These are phyloP conservation scores for Mycena vulgaris DNA, from an alignment of 768 basidiomycete species.

Conservation along the genomic window DNA sequence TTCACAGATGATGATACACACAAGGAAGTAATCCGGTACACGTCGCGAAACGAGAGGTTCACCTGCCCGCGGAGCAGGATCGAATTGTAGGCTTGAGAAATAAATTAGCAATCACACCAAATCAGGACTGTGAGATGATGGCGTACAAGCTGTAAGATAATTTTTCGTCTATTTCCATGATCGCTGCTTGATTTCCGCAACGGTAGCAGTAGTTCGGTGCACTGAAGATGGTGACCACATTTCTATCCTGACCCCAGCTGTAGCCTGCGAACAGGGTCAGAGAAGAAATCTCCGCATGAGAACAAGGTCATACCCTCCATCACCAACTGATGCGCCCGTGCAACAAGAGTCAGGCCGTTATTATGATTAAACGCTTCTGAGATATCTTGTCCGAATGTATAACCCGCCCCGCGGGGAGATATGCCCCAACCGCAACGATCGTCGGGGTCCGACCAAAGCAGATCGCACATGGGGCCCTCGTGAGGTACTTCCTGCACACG, in stretches of 20 bases:
- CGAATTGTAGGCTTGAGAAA: slow-evolving; percentile 92
- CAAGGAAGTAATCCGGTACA: slow-evolving; percentile 95
- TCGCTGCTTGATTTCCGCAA: slow-evolving; percentile 99
- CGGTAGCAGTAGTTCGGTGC: slow-evolving; percentile 99
- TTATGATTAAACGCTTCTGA: slow-evolving; percentile 99
- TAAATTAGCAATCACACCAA: slow-evolving; percentile 21
- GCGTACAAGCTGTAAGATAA: slow-evolving; percentile 93
- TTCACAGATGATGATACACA: slow-evolving; percentile 55
- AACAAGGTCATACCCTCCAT: slow-evolving; percentile 86
- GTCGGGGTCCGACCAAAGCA: slow-evolving; percentile 99
- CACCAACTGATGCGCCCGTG: slow-evolving; percentile 93
- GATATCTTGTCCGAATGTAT: slow-evolving; percentile 99
- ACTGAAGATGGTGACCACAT: slow-evolving; percentile 99
- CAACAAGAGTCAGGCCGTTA: slow-evolving; percentile 96
- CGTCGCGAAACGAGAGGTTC: slow-evolving; percentile 97
- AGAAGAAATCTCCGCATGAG: neutral
- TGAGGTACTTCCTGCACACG: slow-evolving; percentile 99
- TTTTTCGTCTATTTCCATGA: slow-evolving; percentile 99
- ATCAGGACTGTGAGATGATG: slow-evolving; percentile 25
- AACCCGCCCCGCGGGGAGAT: slow-evolving; percentile 98
- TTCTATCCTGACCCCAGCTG: slow-evolving; percentile 99
- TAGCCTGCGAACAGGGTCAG: slow-evolving; percentile 66
- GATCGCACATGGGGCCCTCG: slow-evolving; percentile 99
- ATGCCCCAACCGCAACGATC: slow-evolving; percentile 99
- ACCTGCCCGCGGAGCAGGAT: slow-evolving; percentile 98